Evolutionary conservation across 805 yeast genomes (phyloP).

Genomic region (Metschnikowia chrysomelidarum): DNA sequence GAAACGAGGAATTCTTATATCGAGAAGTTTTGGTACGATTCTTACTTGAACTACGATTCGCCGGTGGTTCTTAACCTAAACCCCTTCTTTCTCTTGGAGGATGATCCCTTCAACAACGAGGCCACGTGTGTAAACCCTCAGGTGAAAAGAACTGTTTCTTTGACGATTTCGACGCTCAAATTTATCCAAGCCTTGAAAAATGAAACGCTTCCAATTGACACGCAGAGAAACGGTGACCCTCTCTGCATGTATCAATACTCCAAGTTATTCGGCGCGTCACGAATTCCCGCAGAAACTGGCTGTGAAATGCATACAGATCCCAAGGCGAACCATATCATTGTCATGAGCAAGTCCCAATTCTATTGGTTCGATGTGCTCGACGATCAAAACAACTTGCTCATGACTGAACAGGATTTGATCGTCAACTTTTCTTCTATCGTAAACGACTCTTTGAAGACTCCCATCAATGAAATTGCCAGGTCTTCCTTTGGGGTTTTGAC

Average conservation of each 20-base stretch:
- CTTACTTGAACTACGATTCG: constrained; percentile 81
- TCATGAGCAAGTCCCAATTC: constrained; percentile 80
- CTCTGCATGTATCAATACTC: constrained; percentile 92
- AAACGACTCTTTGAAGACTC: constrained; percentile 60
- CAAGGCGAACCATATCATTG: constrained; percentile 75
- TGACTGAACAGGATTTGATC: constrained; percentile 72
- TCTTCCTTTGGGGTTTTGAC: constrained; percentile 87
- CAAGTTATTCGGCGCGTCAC: constrained; percentile 79
- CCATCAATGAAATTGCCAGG: constrained; percentile 59
- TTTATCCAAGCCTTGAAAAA: constrained; percentile 78
- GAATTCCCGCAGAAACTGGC: constrained; percentile 78
- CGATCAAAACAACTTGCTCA: constrained; percentile 62
- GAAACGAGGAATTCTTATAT: constrained; percentile 72
- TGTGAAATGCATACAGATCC: constrained; percentile 83
- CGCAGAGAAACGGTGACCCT: constrained; percentile 55
- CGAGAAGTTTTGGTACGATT: constrained; percentile 93
- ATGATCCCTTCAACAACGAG: constrained; percentile 77
- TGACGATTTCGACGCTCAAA: constrained; percentile 73
- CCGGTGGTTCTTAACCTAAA: constrained; percentile 90
- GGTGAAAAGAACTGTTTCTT: constrained; percentile 75
- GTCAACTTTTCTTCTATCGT: constrained; percentile 74
- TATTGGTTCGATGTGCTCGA: constrained; percentile 95
- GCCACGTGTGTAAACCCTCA: constrained; percentile 49
- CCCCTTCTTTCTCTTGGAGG: constrained; percentile 87
- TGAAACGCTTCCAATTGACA: constrained; percentile 71